Conservation (phyloP, 2,329 filamentous ascomycete genomes). For the Davidsoniella virescens region DNA sequence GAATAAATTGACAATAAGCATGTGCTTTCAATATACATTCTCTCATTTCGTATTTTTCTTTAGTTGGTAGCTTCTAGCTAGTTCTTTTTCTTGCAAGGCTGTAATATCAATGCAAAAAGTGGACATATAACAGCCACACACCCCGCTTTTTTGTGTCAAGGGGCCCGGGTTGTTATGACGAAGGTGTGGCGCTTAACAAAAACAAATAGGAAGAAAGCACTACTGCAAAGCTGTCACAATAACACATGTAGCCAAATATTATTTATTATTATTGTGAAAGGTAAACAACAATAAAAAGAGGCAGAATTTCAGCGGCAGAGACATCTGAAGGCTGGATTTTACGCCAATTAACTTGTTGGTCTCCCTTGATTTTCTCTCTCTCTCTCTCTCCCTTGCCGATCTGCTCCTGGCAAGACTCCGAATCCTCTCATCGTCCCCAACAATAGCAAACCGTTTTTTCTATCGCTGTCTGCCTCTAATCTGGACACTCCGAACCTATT, state of each 20-base stretch:
- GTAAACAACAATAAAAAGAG: background rate
- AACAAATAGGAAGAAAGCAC: background rate
- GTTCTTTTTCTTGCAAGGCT: background rate
- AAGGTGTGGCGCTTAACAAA: constrained; percentile 6
- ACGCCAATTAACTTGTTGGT: background rate
- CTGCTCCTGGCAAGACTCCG: background rate
- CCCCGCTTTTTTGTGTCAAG: constrained; percentile 5
- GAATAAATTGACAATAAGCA: background rate
- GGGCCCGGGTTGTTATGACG: constrained; percentile 4
- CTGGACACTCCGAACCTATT: background rate
- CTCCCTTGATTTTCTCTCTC: background rate
- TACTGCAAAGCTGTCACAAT: background rate
- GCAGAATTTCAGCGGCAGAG: background rate
- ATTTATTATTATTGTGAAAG: background rate
- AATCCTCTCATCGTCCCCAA: background rate
- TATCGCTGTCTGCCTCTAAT: background rate
- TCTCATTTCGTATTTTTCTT: background rate
- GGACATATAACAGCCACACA: background rate
- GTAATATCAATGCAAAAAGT: background rate
- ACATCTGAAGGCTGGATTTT: background rate
- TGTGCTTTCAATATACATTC: background rate
- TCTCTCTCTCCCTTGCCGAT: background rate
- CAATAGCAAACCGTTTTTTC: background rate
- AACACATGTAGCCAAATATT: background rate
- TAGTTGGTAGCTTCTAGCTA: too few relatives aligned